phyloP scores from a whole-genome alignment of 495 filamentous ascomycete species.

The Xylaria nigripes region DNA sequence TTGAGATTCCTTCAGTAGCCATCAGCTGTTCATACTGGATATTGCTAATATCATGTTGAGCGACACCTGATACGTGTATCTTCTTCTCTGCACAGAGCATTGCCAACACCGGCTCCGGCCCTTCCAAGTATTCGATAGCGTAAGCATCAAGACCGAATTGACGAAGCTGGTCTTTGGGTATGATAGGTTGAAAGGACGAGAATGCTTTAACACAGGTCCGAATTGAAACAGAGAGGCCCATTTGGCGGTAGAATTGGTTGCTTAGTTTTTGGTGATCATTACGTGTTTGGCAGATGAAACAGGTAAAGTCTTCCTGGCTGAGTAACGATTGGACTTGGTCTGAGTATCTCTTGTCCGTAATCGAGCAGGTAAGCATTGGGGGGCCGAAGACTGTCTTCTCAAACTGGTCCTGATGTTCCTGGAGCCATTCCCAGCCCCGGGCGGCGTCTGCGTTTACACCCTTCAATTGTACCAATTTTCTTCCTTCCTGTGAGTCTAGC shows the following conservation, averaged over 20 bases:
- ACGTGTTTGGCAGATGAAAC: conserved; percentile 66
- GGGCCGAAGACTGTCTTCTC: conserved; percentile 80
- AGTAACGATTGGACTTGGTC: conserved; percentile 68
- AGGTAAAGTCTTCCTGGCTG: conserved; percentile 51
- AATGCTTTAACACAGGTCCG: conserved; percentile 45
- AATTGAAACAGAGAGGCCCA: conserved; percentile 59
- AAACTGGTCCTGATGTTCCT: conserved; percentile 61
- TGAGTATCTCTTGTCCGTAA: conserved; percentile 67
- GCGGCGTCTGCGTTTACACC: conserved; percentile 51
- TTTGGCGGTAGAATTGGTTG: conserved; percentile 40
- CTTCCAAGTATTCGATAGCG: conserved; percentile 65
- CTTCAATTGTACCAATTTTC: conserved; percentile 57
- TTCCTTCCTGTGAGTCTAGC: conserved; percentile 69
- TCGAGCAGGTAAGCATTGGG: conserved; percentile 68
- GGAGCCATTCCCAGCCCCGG: conserved; percentile 72
- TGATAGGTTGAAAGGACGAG: conserved; percentile 42
- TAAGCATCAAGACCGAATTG: conserved; percentile 68
- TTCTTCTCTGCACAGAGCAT: conserved; percentile 68
- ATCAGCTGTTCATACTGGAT: conserved; percentile 54
- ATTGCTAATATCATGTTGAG: conserved; percentile 52
- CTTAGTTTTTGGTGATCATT: conserved; percentile 66
- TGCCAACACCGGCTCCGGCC: conserved; percentile 75
- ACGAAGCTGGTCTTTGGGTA: conserved; percentile 47
- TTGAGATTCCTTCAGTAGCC: conserved; percentile 35
- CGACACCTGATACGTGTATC: conserved; percentile 60